Percentiles rank a stretch among this genome's conserved stretches.
Conservation (phyloP, 495 filamentous ascomycete genomes). For the Aspergillus carlsbadensis region DNA sequence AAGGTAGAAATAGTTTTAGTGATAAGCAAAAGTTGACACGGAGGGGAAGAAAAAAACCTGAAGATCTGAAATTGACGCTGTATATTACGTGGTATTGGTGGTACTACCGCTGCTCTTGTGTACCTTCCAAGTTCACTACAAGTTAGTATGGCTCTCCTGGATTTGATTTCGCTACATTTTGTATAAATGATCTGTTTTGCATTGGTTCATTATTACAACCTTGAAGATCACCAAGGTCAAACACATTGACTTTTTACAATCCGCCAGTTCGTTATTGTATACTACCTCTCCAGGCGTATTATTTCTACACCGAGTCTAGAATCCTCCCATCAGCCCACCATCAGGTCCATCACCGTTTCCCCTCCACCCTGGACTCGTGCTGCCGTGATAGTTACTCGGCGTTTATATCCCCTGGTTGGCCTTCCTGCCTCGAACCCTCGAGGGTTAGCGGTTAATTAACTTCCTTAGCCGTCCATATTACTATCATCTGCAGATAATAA, state of each 20-base stretch:
- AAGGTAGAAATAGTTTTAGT: slow-evolving; percentile 33
- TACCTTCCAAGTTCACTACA: background rate
- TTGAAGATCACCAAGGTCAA: no score
- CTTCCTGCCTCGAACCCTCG: slow-evolving; percentile 3
- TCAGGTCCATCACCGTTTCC: background rate
- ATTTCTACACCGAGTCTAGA: slow-evolving; percentile 11
- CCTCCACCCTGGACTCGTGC: background rate
- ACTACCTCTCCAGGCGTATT: background rate
- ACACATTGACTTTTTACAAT: background rate
- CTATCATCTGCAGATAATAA: slow-evolving; percentile 11
- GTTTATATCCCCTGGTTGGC: slow-evolving; percentile 7
- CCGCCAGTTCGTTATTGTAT: background rate
- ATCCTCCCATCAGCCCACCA: slow-evolving; percentile 13
- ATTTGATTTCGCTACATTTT: no score
- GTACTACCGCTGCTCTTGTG: background rate
- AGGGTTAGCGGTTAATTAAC: slow-evolving; percentile 12
- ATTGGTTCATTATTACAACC: no score
- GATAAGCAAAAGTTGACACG: slow-evolving; percentile 23
- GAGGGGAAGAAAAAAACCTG: slow-evolving; percentile 7
- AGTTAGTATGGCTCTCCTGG: no score
- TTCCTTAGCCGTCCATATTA: slow-evolving; percentile 6
- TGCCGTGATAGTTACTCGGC: slow-evolving; percentile 1
- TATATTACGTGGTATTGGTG: background rate
- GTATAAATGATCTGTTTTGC: background rate
- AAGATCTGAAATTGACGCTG: slow-evolving; percentile 8